A percentile compares a stretch with the other conserved stretches of the same genome.
phyloP scores from a whole-genome alignment of 202 grass and related monocot genomes.

The Alloteropsis angusta region DNA sequence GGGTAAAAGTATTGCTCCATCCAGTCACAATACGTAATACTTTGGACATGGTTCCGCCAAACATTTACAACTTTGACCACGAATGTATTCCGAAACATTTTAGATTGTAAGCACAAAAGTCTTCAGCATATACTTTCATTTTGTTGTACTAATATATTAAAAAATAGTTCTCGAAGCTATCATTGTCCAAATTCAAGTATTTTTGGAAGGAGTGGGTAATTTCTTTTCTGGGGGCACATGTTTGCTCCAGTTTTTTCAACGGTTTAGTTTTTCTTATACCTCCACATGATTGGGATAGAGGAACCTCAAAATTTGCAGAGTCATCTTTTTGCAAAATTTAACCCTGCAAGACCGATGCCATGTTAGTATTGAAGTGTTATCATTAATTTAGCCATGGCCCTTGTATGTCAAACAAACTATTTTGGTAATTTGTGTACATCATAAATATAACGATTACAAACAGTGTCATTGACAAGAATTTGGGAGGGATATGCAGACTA shows the following conservation, averaged over 20 bases:
- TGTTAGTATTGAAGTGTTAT: neutral
- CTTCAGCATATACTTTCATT: neutral
- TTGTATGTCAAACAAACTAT: neutral
- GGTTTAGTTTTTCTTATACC: neutral
- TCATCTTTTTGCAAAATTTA: neutral
- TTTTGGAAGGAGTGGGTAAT: too few relatives aligned
- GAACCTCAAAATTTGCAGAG: neutral
- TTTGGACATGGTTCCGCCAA: neutral
- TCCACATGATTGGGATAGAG: neutral
- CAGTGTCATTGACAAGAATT: neutral
- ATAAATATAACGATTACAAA: neutral
- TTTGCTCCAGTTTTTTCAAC: conserved; percentile 4
- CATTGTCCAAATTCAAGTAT: neutral
- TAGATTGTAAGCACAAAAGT: neutral
- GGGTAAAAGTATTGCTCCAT: neutral
- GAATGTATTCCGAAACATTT: neutral
- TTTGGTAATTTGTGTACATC: neutral
- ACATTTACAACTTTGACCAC: too few relatives aligned
- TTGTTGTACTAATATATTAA: neutral
- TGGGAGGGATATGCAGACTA: neutral
- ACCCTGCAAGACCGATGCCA: neutral
- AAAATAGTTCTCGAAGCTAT: neutral
- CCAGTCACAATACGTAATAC: neutral
- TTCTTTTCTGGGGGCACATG: neutral
- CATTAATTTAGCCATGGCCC: neutral